Evolutionary conservation across 2,329 filamentous ascomycete genomes (phyloP), one percentile per base, ranked within the genome.

Genomic region (Diplodia seriata): DNA sequence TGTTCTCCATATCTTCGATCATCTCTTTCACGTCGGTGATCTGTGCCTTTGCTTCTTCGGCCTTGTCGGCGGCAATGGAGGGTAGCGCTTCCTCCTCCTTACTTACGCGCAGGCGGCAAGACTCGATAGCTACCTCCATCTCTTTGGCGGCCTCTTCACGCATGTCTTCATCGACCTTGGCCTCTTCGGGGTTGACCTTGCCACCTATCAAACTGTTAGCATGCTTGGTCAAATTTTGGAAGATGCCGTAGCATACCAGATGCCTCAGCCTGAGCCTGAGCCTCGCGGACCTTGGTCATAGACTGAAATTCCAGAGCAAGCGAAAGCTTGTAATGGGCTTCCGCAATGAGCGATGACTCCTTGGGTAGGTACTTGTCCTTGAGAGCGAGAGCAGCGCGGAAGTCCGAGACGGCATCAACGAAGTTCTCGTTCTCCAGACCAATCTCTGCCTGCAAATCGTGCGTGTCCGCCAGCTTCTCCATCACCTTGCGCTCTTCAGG

Each of bases 401-500:
- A 89, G 79, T 99, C 95, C 56, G 88, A 86, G 65, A 97, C 91
- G n/a, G 95, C 94, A 72, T 92, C 90, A 51, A 87, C 85, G 76
- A 97, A 99, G 82, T 91, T 90, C 81, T 98, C 95, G 73, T 95
- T 97, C 81, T 99, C 95, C 33, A 99, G 85, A n/a, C 91, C 96
- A 70, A 99, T 97, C 80, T 99, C 95, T 11, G 94, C 92, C 70
- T 98, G 91, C 67, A 97, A 86, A 77, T 97, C 94, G 77, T 97
- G 93, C 9, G 93, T 97, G 76, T 99, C 95, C 69, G 93, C 93
- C 40, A 98, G 86, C 68, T 93, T 89, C 79, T 97, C 92, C 79
- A 93, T 94, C 75, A 94, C 84, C 69, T 91, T 88, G 71, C 85
- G 82, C 23, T 82, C 78, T 50, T 79, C 74, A 4, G 77, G 76